A percentile compares a stretch with the other conserved stretches of the same genome.
Conservation (phyloP, 805 yeast genomes). For the Metschnikowia gelsemii region DNA sequence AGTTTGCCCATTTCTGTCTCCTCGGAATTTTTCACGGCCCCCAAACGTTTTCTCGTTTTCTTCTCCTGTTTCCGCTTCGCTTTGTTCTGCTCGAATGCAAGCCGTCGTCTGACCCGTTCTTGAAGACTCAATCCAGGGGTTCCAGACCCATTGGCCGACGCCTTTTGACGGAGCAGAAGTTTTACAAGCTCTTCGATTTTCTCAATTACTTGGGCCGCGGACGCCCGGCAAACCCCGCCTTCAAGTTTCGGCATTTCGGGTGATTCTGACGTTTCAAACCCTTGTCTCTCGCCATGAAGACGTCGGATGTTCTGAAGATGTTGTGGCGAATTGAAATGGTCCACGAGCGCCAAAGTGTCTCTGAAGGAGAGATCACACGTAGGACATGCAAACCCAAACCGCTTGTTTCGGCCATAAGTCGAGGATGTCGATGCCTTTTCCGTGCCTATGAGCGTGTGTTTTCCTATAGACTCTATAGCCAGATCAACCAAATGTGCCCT, state of each 20-base stretch:
- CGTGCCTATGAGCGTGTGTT: constrained; percentile 35
- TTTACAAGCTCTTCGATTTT: constrained; percentile 32
- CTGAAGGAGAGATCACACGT: constrained; percentile 76
- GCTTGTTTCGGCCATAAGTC: constrained; percentile 43
- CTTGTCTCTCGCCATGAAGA: too few relatives aligned
- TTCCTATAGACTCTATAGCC: constrained; percentile 34
- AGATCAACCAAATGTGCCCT: constrained; percentile 31
- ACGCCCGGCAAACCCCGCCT: constrained; percentile 38
- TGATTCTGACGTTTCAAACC: too few relatives aligned
- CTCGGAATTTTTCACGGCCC: not conserved
- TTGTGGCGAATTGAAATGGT: constrained; percentile 76
- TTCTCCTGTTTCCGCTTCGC: constrained; percentile 29
- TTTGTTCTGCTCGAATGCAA: constrained; percentile 37
- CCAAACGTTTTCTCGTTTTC: constrained; percentile 17
- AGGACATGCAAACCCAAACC: constrained; percentile 85
- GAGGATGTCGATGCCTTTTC: constrained; percentile 13
- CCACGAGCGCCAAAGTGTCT: constrained; percentile 77
- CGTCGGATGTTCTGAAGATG: constrained; percentile 47
- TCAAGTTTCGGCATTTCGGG: too few relatives aligned
- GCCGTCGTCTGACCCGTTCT: constrained; percentile 42
- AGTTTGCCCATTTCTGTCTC: constrained; percentile 27
- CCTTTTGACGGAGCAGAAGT: constrained; percentile 21
- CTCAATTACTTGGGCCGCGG: constrained; percentile 32
- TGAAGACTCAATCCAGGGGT: constrained; percentile 30
- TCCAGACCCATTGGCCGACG: not conserved